Conservation (phyloP, 495 filamentous ascomycete species). For the Amphirosellinia nigrospora region DNA sequence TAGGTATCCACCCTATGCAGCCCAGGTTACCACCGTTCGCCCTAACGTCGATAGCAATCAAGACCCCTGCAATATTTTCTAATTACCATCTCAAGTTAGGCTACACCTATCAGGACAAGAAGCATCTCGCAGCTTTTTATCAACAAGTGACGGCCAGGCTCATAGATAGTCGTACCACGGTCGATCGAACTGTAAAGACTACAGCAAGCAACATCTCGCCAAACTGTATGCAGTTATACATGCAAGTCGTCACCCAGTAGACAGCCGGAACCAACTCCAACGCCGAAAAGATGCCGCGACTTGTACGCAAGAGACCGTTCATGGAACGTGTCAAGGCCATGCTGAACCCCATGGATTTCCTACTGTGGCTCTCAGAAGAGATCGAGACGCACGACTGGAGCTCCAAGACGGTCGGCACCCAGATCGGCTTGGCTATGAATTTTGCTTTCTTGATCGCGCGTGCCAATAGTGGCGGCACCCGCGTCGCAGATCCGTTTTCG, state of each 20-base stretch:
- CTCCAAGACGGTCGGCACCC: constrained; percentile 74
- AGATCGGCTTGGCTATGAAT: constrained; percentile 77
- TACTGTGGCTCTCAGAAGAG: constrained; percentile 88
- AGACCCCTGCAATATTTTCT: constrained; percentile 24
- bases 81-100: not conserved
- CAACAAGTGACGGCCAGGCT: not conserved
- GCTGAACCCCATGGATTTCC: constrained; percentile 86
- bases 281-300: constrained; percentile 53
- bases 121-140: not conserved
- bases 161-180: not conserved
- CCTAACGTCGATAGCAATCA: constrained; percentile 3
- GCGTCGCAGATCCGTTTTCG: constrained; percentile 78
- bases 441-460: constrained; percentile 80
- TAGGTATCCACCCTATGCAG: constrained; percentile 1
- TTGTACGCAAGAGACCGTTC: constrained; percentile 81
- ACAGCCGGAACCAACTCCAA: not conserved
- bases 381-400: constrained; percentile 89
- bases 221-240: not conserved
- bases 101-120: not conserved
- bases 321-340: constrained; percentile 74
- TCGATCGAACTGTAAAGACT: not conserved
- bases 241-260: constrained; percentile 5
- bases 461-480: constrained; percentile 64
- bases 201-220: not conserved
- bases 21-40: not conserved